Evolutionary conservation across 2,329 filamentous ascomycete genomes (phyloP).

Genomic region (Phyllosticta paracitricarpa): DNA sequence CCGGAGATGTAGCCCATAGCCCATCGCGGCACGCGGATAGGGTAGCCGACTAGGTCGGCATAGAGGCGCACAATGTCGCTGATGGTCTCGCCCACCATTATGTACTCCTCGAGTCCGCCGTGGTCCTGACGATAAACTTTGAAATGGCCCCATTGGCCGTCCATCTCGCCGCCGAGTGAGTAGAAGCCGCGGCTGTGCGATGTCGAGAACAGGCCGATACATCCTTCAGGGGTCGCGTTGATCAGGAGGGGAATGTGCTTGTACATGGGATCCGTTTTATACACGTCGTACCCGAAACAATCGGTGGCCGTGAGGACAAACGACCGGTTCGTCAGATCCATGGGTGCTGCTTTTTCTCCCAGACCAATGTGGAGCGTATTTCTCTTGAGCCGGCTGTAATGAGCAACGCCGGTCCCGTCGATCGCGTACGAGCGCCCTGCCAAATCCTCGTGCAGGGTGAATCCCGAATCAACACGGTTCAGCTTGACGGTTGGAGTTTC

Average conservation of each 20-base stretch:
- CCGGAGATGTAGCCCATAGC: constrained; percentile 65
- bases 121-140: constrained; percentile 65
- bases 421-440: constrained; percentile 55
- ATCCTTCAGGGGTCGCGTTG: constrained; percentile 54
- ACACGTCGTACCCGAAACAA: constrained; percentile 61
- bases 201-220: constrained; percentile 58
- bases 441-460: constrained; percentile 52
- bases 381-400: constrained; percentile 54
- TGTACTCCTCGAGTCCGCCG: constrained; percentile 62
- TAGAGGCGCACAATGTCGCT: constrained; percentile 57
- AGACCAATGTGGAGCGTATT: constrained; percentile 58
- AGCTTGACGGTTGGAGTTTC: constrained; percentile 49
- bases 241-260: constrained; percentile 67
- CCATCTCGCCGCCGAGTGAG: constrained; percentile 61
- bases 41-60: constrained; percentile 58
- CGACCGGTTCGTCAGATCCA: constrained; percentile 57
- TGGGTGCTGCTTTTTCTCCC: constrained; percentile 62
- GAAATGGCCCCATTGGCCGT: constrained; percentile 65
- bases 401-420: constrained; percentile 51
- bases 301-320: constrained; percentile 61
- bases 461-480: constrained; percentile 36
- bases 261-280: constrained; percentile 62
- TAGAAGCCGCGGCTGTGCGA: constrained; percentile 55
- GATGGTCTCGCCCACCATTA: constrained; percentile 56
- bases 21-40: constrained; percentile 59